phyloP scores from a whole-genome alignment of 2,329 filamentous ascomycete genomes.

The Botrytis squamosa region DNA sequence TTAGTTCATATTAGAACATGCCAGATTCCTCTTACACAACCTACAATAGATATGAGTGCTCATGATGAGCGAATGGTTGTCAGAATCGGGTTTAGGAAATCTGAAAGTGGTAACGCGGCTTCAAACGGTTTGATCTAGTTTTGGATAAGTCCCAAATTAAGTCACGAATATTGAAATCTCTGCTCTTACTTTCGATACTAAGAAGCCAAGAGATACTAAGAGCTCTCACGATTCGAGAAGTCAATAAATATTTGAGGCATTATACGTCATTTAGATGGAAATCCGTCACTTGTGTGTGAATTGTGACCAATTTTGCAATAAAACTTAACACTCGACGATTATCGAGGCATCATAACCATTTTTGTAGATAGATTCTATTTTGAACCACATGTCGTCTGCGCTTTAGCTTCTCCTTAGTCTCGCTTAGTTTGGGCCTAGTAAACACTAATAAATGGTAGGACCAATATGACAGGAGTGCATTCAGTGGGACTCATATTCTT shows the following conservation, averaged over 20 bases:
- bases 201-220: background rate
- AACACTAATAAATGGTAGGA: background rate
- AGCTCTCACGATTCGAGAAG: background rate
- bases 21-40: background rate
- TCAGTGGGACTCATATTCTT: background rate
- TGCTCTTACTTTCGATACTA: background rate
- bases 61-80: background rate
- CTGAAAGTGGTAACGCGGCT: background rate
- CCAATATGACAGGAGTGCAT: background rate
- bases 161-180: background rate
- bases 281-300: background rate
- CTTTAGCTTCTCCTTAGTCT: background rate
- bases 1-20: background rate
- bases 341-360: background rate
- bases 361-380: background rate
- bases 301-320: background rate
- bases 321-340: background rate
- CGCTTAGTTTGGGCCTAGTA: background rate
- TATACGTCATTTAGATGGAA: background rate
- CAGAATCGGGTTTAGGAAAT: background rate
- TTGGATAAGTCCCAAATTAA: background rate
- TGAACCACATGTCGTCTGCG: background rate
- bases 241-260: background rate
- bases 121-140: background rate
- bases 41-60: background rate